phyloP scores from a whole-genome alignment of 495 filamentous ascomycete genomes.

The Penicillium silybi region DNA sequence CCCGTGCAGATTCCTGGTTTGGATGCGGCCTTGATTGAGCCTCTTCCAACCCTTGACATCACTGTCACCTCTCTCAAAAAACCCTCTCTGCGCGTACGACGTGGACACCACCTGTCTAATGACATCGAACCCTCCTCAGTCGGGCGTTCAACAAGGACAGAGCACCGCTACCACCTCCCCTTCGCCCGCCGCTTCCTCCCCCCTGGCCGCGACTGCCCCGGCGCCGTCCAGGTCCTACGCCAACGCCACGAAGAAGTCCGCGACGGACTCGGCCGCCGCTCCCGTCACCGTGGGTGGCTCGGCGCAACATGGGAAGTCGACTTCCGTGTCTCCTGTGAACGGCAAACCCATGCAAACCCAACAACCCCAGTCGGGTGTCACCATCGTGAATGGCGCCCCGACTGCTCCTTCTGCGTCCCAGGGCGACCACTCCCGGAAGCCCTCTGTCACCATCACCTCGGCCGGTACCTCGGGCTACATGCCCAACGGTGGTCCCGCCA shows the following conservation, averaged over 20 bases:
- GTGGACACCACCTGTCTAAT: conserved; percentile 45
- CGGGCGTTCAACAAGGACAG: conserved; percentile 53
- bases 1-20: conserved; percentile 26
- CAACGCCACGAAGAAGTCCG: conserved; percentile 76
- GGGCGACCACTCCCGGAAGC: conserved; percentile 73
- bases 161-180: conserved; percentile 46
- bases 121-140: conserved; percentile 48
- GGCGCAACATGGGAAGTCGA: conserved; percentile 79
- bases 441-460: conserved; percentile 82
- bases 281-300: conserved; percentile 68
- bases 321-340: conserved; percentile 75
- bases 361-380: conserved; percentile 52
- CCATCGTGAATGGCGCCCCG: conserved; percentile 64
- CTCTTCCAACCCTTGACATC: conserved; percentile 32
- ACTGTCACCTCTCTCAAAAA: conserved; percentile 9
- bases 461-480: conserved; percentile 68
- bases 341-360: conserved; percentile 64
- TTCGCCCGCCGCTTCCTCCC: conserved; percentile 47
- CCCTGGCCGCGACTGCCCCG: conserved; percentile 54
- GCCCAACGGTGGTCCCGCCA: conserved; percentile 67
- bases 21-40: conserved; percentile 31
- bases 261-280: conserved; percentile 62
- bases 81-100: conserved; percentile 26
- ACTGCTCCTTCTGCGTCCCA: conserved; percentile 51
- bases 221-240: conserved; percentile 58